Percentiles rank a stretch among this genome's conserved stretches.
phyloP scores from a whole-genome alignment of 2,329 filamentous ascomycete species.

The Paradendryphiella salina region DNA sequence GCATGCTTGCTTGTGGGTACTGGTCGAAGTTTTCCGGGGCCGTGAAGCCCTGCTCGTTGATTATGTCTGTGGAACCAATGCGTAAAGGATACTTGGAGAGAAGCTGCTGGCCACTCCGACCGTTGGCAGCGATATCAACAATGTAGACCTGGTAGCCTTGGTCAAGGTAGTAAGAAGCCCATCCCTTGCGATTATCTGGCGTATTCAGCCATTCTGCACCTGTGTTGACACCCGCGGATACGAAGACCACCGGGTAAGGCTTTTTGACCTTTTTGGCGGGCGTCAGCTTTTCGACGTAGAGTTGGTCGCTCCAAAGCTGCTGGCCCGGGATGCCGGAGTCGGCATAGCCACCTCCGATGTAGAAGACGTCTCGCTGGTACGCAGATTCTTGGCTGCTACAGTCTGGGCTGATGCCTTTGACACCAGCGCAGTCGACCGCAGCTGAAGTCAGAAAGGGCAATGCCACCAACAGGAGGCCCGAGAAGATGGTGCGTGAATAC shows the following conservation, averaged over 20 bases:
- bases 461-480: background rate
- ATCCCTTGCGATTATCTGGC: conserved; percentile 22
- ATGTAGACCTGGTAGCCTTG: conserved; percentile 30
- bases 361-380: conserved; percentile 30
- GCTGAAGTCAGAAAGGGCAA: background rate
- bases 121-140: conserved; percentile 20
- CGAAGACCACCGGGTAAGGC: conserved; percentile 29
- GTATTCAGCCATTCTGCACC: conserved; percentile 25
- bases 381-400: conserved; percentile 28
- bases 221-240: conserved; percentile 27
- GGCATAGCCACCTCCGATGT: conserved; percentile 32
- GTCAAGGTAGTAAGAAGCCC: conserved; percentile 26
- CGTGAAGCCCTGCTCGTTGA: conserved; percentile 21
- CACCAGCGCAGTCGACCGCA: conserved; percentile 17
- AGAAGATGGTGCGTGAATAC: background rate
- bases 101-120: conserved; percentile 12
- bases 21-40: conserved; percentile 17
- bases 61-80: conserved; percentile 16
- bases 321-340: conserved; percentile 25
- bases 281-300: conserved; percentile 31
- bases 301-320: conserved; percentile 20
- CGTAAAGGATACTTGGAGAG: conserved; percentile 12
- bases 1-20: conserved; percentile 19
- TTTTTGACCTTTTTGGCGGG: conserved; percentile 15
- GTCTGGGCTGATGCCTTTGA: conserved; percentile 21